Conservation (phyloP, 176 grass and related monocot genomes). For the Ampelocalamus luodianensis region DNA sequence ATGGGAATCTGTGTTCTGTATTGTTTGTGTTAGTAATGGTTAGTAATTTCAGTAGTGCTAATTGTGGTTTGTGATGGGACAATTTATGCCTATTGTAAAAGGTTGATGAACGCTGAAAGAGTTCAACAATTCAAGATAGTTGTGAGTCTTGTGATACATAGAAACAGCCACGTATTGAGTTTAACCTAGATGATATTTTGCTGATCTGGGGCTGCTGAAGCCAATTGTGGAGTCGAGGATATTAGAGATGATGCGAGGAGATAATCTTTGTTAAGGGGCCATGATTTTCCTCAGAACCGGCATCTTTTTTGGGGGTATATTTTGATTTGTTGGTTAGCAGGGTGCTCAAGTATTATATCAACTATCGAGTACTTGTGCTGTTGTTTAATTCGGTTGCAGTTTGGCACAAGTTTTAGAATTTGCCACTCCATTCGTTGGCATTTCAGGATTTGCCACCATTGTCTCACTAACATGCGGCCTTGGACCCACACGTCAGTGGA, state of each 20-base stretch:
- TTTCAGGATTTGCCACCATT: no score
- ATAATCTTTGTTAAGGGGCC: neutral
- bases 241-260: neutral
- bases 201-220: neutral
- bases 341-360: neutral
- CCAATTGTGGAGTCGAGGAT: neutral
- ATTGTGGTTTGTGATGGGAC: no score
- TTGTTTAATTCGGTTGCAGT: neutral
- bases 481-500: no score
- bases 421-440: no score
- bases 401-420: neutral
- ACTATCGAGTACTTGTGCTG: neutral
- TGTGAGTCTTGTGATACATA: neutral
- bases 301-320: neutral
- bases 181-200: neutral
- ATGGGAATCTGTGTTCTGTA: no score
- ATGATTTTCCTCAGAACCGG: neutral
- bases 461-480: no score
- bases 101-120: neutral
- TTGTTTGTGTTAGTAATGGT: no score
- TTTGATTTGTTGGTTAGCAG: neutral
- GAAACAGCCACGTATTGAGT: neutral
- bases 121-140: neutral
- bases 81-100: no score
- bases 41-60: no score